Evolutionary conservation across 2,329 filamentous ascomycete genomes (phyloP).

Genomic region (Fragosphaeria purpurea): DNA sequence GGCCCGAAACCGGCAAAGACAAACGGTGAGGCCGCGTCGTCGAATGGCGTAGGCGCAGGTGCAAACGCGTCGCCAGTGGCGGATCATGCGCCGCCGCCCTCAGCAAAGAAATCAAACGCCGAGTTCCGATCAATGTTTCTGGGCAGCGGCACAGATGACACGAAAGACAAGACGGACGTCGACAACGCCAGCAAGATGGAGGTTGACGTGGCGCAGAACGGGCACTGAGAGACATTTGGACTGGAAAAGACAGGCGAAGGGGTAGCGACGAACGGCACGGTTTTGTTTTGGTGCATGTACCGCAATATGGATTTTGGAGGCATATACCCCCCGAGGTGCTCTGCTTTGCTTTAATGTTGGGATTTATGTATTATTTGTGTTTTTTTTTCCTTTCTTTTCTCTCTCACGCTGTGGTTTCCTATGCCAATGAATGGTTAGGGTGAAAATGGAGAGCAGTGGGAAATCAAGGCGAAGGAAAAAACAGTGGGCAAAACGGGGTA

Average conservation of each 20-base stretch:
- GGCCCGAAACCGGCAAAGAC: constrained; percentile 16
- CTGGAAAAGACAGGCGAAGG: too few relatives aligned
- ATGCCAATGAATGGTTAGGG: too few relatives aligned
- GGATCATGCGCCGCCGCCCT: constrained; percentile 11
- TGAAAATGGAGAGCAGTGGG: too few relatives aligned
- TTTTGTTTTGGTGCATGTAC: background rate
- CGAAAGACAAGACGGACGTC: constrained; percentile 12
- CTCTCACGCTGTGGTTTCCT: background rate
- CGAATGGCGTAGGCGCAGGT: constrained; percentile 7
- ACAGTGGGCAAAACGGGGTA: too few relatives aligned
- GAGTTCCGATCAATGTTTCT: constrained; percentile 23
- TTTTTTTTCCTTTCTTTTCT: background rate
- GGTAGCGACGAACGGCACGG: too few relatives aligned
- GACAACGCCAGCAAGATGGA: constrained; percentile 7
- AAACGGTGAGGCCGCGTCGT: constrained; percentile 4
- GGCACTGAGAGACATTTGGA: constrained; percentile 1
- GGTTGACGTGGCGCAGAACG: constrained; percentile 6
- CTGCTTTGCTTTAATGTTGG: background rate
- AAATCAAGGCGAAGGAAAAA: too few relatives aligned
- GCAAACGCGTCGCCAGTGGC: constrained; percentile 4
- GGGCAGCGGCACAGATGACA: constrained; percentile 2
- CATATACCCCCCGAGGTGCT: constrained; percentile 4
- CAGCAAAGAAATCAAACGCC: constrained; percentile 22
- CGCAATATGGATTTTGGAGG: background rate
- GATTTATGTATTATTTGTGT: too few relatives aligned